Evolutionary conservation across 148 eudicot genomes (phyloP), one percentile per base, ranked within the genome.

Genomic region (Chenopodium quinoa): DNA sequence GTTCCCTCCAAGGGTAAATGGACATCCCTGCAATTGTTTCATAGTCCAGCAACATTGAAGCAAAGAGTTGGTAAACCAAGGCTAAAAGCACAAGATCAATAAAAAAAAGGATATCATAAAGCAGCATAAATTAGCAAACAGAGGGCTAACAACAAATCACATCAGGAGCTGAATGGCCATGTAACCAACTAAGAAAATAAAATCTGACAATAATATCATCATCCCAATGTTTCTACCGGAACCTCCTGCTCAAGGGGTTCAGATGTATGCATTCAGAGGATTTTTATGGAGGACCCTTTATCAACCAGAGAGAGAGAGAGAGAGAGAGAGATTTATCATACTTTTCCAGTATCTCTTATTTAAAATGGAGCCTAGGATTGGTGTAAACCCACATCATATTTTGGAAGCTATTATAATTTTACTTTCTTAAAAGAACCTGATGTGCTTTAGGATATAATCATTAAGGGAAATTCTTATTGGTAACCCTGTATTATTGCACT

Each of bases 1-100:
- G 82, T 85, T 91, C 66, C 96, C 94, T 80, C 99, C 99, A 83
- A 97, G 99, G 46, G 99, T 97, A 64, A 98, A 88, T 46, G 99
- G 99, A 78, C 99, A 97, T 60, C 99, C 99, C 99, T 97, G 82
- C 80, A 87, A 79, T 84, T 58, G 63, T 58, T 86, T 84, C 40
- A 79, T 75, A 85, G 71, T 75, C 74, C 81, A 75, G 73, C 78
- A 80, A 22, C 14, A 47, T 76, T 79, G n/a, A 82, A 67, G 47
- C 76, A 78, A 40, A 70, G 54, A 47, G 8, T 79, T 29, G 13
- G 64, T 40, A 7, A 46, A 80, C 40, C 46, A 71, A 46, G 9
- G 69, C 32, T 12, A 40, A 27, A 29, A 75, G 66, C 5, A 50
- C 74, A 25, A 14, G 58, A 31, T 34, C 29, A 13, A 13, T 19